Evolutionary conservation across 192 early-diverging fungal species (phyloP), one percentile per base, ranked within the genome.

Genomic region (Dispira simplex): DNA sequence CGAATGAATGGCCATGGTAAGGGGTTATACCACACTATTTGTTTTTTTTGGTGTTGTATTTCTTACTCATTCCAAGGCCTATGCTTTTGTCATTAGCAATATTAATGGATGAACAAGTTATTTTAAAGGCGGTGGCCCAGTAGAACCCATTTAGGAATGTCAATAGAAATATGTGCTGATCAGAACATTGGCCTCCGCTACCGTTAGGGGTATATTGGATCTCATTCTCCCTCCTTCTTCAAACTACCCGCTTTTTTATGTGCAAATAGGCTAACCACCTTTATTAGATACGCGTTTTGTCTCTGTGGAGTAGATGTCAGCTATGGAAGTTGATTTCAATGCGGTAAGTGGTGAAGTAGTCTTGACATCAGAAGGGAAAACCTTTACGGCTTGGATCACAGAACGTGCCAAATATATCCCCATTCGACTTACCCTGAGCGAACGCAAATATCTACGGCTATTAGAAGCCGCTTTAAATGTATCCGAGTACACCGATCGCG

Each of bases 381-480:
- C 79, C 16, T 89, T 84, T 70, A 83, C 84, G 8, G 85, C 86
- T 39, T 97, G 90, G 90, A 83, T 93, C 66, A 72, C 79, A 25
- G 85, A 90, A 64, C 85, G 95, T 6, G 75, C 90, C 65, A 93
- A 93, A 76, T 97, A 81, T 70, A 99, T 98, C 70, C 97, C 97
- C 2, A 65, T 99, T 67, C 89, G 97, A 44, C 77, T 99, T 66
- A 86, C 84, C 23, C 71, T 90, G 53, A 78, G 87, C 32, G 97
- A 99, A 73, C 85, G 95, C 64, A 99, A 97, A 73, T 90, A 79
- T 51, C 72, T 99, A 59, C 81, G 97, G 39, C 82, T 99, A 68
- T 75, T 99, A 25, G 97, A 99, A 71, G 90, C 97, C 11, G 94
- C 89, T 0, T 77, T 99, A 28, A 89, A 85, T 60, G 97, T 97